These are phyloP conservation scores for Lathyrus aphaca DNA, from an alignment of 306 rosid species.

Conservation along the genomic window DNA sequence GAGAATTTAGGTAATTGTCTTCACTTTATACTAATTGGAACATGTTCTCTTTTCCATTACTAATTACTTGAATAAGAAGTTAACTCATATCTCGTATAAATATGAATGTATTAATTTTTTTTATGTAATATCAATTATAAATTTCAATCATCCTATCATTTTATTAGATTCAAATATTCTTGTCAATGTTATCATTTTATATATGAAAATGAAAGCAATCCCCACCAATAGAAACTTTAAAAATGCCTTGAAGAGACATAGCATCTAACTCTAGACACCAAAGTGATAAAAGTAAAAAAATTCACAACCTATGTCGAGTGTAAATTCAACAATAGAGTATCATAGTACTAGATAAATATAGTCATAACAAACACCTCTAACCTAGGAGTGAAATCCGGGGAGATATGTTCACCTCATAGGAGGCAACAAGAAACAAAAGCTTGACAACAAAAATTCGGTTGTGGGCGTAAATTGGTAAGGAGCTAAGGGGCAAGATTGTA, in stretches of 20 bases:
- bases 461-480: conserved; percentile 1
- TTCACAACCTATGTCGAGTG: not conserved
- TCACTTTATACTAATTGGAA: conserved; percentile 12
- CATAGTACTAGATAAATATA: conserved; percentile 21
- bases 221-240: not conserved
- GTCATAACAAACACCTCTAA: conserved; percentile 32
- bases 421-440: conserved; percentile 38
- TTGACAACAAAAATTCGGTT: conserved; percentile 29
- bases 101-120: too few relatives aligned
- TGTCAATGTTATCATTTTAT: too few relatives aligned
- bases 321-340: not conserved
- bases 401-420: conserved; percentile 41
- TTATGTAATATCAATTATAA: too few relatives aligned
- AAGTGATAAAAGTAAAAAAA: conserved; percentile 2
- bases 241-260: conserved; percentile 3
- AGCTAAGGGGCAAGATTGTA: not conserved
- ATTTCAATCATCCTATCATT: too few relatives aligned
- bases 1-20: conserved; percentile 12
- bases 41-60: conserved; percentile 14
- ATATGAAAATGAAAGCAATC: not conserved
- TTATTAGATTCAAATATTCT: too few relatives aligned
- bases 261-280: not conserved
- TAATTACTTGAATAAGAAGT: not conserved
- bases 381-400: conserved; percentile 28
- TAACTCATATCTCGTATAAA: too few relatives aligned